phyloP scores from a whole-genome alignment of 371 early-diverging fungal species.

The Mucor velutinosus region DNA sequence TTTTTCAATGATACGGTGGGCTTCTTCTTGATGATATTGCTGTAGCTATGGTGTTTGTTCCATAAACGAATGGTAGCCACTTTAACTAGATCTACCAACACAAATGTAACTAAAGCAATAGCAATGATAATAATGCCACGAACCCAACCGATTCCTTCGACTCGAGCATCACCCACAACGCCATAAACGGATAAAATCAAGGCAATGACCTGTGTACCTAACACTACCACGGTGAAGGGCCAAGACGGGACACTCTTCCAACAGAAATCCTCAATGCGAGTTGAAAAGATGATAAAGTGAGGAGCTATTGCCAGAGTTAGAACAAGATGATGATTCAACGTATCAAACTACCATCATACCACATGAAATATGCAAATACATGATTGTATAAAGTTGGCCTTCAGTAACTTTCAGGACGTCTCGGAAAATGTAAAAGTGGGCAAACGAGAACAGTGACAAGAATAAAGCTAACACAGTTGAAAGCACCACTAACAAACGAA shows the following conservation, averaged over 20 bases:
- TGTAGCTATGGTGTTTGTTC: slow-evolving; percentile 32
- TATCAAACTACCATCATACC: slow-evolving; percentile 46
- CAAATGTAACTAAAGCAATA: slow-evolving; percentile 68
- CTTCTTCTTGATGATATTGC: slow-evolving; percentile 4
- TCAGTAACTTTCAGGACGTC: slow-evolving; percentile 54
- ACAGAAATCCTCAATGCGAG: slow-evolving; percentile 82
- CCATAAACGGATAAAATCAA: slow-evolving; percentile 85
- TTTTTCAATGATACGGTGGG: slow-evolving; percentile 1
- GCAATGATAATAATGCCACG: slow-evolving; percentile 62
- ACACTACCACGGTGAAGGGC: slow-evolving; percentile 78
- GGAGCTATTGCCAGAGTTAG: slow-evolving; percentile 64
- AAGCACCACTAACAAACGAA: slow-evolving; percentile 79
- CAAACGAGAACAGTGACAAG: slow-evolving; percentile 78
- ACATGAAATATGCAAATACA: slow-evolving; percentile 90
- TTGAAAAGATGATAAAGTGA: slow-evolving; percentile 95
- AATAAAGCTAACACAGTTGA: slow-evolving; percentile 73
- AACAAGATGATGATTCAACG: slow-evolving; percentile 33
- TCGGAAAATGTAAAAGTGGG: slow-evolving; percentile 76
- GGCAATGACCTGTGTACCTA: slow-evolving; percentile 91
- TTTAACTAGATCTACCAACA: slow-evolving; percentile 82
- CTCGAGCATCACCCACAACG: slow-evolving; percentile 28
- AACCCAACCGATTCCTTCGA: slow-evolving; percentile 56
- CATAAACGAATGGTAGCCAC: slow-evolving; percentile 74
- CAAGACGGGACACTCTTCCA: slow-evolving; percentile 85
- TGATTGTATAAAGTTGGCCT: slow-evolving; percentile 67